Base-by-base conservation (phyloP, 2,329 filamentous ascomycete species). In the Trichoderma koningiopsis region DNA sequence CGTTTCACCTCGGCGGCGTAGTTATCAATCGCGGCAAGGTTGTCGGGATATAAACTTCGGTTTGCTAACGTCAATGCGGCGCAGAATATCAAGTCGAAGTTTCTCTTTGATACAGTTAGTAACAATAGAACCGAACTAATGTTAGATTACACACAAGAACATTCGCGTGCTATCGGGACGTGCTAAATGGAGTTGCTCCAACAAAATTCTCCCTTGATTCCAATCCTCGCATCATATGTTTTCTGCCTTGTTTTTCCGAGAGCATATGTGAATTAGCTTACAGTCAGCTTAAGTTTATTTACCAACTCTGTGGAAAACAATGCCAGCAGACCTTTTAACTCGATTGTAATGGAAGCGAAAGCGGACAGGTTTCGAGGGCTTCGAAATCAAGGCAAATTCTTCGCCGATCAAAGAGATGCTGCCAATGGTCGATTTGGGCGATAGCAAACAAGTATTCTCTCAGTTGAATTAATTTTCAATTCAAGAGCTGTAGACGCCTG, bases 361-460 rank as follows among this genome's bases (percentile, higher is more conserved):
- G 1, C 4, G 47, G 2, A 24, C 24, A 22, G 47, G 11, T 5
- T 22, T 24, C 47, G 47, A 49, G 11, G 47, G 47, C n/a, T 11
- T 11, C 22, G 47, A 49, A 49, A 13, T 1, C 5, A 6, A 22
- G 10, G n/a, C 24, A 49, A 22, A 49, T 5, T 5, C 4, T 49
- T 49, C 24, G n/a, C n/a, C 6, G n/a, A 1, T 4, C n/a, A 2
- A 5, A 13, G 24, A 8, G n/a, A 49, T 5, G n/a, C 8, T 24
- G 10, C 10, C n/a, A n/a, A n/a, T n/a, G n/a, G n/a, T n/a, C n/a
- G n/a, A n/a, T n/a, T n/a, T n/a, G n/a, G n/a, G n/a, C n/a, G n/a
- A n/a, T n/a, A n/a, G n/a, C n/a, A n/a, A n/a, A n/a, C n/a, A 13
- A 10, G 0, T 2, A 49, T 11, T 2, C 1, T 13, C n/a, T 11